These are phyloP conservation scores for Populus simonii DNA, from an alignment of 345 rosid genomes.

Conservation along the genomic window DNA sequence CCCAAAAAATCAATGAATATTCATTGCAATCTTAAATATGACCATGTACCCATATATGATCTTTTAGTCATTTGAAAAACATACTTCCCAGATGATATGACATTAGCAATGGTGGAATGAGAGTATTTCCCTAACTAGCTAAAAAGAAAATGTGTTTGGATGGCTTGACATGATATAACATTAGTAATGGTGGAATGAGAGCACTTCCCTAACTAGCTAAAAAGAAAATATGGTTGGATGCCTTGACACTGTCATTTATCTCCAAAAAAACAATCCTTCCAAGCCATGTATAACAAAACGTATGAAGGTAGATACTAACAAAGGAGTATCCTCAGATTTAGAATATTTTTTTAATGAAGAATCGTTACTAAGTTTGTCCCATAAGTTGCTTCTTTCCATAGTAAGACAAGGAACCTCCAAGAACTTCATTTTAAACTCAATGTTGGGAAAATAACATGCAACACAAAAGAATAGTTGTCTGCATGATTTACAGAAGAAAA, in stretches of 20 bases:
- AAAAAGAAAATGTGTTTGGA: neutral
- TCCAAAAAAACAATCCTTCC: neutral
- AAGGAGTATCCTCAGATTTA: neutral
- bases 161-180: neutral
- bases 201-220: neutral
- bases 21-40: neutral
- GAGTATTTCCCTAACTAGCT: neutral
- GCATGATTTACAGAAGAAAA: neutral
- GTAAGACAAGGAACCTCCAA: conserved; percentile 3
- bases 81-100: neutral
- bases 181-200: neutral
- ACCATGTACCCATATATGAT: neutral
- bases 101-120: neutral
- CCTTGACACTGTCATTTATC: neutral
- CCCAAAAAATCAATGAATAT: neutral
- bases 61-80: neutral
- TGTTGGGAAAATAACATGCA: neutral
- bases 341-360: neutral
- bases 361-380: neutral
- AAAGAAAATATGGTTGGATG: neutral
- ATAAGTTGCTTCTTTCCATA: neutral
- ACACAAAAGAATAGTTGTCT: neutral
- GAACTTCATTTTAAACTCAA: conserved; percentile 5
- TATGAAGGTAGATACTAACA: neutral
- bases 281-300: neutral